Percentiles rank a stretch among this genome's conserved stretches.
Evolutionary conservation across 2,329 filamentous ascomycete species (phyloP).

Genomic region (Exophiala bonariae): DNA sequence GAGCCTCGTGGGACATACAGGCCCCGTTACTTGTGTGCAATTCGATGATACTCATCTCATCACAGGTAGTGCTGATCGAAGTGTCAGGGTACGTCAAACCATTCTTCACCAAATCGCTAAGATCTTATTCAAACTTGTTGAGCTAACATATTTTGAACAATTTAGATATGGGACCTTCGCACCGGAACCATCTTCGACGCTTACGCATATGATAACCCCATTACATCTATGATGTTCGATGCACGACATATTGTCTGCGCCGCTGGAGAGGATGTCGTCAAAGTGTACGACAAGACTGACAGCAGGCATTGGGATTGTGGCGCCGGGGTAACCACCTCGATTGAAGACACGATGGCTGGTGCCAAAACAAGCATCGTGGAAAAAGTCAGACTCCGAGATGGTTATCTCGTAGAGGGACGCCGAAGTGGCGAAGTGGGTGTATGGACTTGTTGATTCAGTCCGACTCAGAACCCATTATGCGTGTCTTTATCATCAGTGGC

Average conservation of each 20-base stretch:
- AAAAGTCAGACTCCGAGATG: conserved; percentile 85
- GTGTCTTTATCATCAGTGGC: too few species aligned
- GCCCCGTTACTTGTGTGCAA: conserved; percentile 88
- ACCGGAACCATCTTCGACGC: conserved; percentile 95
- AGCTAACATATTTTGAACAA: conserved; percentile 28
- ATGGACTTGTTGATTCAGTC: conserved; percentile 69
- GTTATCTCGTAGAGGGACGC: conserved; percentile 88
- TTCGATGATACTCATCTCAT: conserved; percentile 96
- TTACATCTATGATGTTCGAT: conserved; percentile 98
- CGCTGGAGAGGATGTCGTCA: conserved; percentile 88
- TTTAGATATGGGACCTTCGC: conserved; percentile 95
- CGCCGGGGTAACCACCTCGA: conserved; percentile 61
- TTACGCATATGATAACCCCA: conserved; percentile 87
- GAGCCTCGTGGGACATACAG: conserved; percentile 92
- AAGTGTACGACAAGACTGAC: conserved; percentile 97
- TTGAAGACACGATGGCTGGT: conserved; percentile 62
- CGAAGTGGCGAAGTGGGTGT: conserved; percentile 85
- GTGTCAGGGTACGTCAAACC: conserved; percentile 73
- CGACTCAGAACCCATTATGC: not conserved
- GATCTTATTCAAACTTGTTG: conserved; percentile 6
- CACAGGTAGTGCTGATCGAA: conserved; percentile 88
- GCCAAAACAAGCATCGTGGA: conserved; percentile 72
- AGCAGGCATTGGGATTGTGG: conserved; percentile 96
- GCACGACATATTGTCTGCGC: conserved; percentile 83
- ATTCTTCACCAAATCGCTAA: too few species aligned